Evolutionary conservation across 2,329 filamentous ascomycete genomes (phyloP).

Genomic region (Hymenoscyphus fraxineus): DNA sequence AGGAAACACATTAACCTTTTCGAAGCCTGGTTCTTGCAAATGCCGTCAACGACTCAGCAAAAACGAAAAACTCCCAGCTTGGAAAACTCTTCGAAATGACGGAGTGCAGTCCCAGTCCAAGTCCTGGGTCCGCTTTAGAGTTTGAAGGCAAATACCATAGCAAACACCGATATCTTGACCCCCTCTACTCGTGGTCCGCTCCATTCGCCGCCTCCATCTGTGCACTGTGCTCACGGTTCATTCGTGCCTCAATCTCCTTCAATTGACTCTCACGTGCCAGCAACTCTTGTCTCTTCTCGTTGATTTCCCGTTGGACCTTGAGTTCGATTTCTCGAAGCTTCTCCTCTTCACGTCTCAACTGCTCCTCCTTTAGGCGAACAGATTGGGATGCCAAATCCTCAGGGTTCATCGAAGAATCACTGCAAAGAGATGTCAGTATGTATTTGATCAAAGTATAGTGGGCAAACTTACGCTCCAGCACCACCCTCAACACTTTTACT

Average conservation of each 20-base stretch:
- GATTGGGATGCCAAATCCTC: slow-evolving; percentile 96
- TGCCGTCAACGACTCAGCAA: slow-evolving; percentile 35
- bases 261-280: slow-evolving; percentile 96
- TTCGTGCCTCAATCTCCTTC: slow-evolving; percentile 96
- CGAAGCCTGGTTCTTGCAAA: slow-evolving; percentile 32
- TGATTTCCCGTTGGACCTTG: slow-evolving; percentile 99
- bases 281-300: slow-evolving; percentile 98
- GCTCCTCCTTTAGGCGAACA: slow-evolving; percentile 98
- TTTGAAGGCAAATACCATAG: slow-evolving; percentile 4
- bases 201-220: slow-evolving; percentile 36
- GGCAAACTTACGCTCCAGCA: slow-evolving; percentile 70
- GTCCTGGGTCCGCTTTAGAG: slow-evolving; percentile 14
- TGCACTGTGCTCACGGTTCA: slow-evolving; percentile 78
- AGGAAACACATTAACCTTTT: slow-evolving; percentile 36
- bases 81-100: slow-evolving; percentile 25
- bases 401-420: slow-evolving; percentile 91
- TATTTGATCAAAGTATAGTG: slow-evolving; percentile 32
- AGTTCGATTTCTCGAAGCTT: slow-evolving; percentile 99
- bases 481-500: slow-evolving; percentile 98
- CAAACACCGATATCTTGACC: slow-evolving; percentile 20
- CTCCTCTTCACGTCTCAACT: slow-evolving; percentile 98
- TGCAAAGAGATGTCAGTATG: slow-evolving; percentile 32
- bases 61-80: slow-evolving; percentile 29
- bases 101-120: slow-evolving; percentile 24
- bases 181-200: slow-evolving; percentile 24